These are phyloP conservation scores for Tylopilus sp. DNA, from an alignment of 768 basidiomycete species.

Conservation along the genomic window DNA sequence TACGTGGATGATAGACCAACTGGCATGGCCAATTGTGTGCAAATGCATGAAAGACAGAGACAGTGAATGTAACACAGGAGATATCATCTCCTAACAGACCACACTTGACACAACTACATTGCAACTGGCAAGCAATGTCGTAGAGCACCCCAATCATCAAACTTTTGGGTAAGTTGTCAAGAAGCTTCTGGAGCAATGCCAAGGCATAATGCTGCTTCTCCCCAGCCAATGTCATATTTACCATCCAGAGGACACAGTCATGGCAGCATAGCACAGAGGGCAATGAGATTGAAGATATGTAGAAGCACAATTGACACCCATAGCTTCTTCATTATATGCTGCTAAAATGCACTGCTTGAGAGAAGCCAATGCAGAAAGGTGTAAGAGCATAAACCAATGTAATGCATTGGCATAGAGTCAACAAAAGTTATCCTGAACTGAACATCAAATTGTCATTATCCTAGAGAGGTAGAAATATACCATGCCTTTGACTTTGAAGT, in stretches of 20 bases:
- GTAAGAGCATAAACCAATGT: too few relatives aligned
- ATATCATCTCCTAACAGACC: not conserved
- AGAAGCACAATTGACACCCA: too few relatives aligned
- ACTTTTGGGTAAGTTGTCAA: not conserved
- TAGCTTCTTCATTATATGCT: too few relatives aligned
- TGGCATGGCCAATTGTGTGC: not conserved
- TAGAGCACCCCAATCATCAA: not conserved
- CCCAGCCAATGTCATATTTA: not conserved
- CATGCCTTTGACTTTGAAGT: too few relatives aligned
- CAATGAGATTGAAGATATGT: not conserved
- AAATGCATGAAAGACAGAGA: not conserved
- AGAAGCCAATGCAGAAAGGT: too few relatives aligned
- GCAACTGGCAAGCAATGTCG: not conserved
- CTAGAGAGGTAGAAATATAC: too few relatives aligned
- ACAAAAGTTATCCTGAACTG: too few relatives aligned
- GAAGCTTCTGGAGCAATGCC: not conserved
- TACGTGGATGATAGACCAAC: not conserved
- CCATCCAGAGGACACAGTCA: not conserved
- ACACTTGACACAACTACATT: not conserved
- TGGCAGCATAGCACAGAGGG: not conserved
- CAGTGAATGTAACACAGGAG: not conserved
- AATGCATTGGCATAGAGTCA: too few relatives aligned
- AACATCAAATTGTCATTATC: too few relatives aligned
- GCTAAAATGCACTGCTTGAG: too few relatives aligned
- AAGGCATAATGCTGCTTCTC: not conserved